These are phyloP conservation scores for Entomortierella beljakovae DNA, from an alignment of 192 early-diverging fungal genomes.

Conservation along the genomic window DNA sequence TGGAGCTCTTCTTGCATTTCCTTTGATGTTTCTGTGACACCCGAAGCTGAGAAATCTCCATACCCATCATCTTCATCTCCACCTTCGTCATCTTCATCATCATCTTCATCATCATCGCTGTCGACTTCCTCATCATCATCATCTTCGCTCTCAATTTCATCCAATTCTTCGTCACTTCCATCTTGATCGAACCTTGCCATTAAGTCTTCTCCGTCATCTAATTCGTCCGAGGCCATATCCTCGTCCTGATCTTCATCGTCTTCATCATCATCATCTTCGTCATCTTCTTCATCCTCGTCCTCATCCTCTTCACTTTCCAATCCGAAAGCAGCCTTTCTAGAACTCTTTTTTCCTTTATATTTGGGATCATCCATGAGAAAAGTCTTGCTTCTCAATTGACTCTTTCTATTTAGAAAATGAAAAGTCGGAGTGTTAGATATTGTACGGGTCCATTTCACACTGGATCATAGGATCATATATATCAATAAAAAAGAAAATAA, in stretches of 20 bases:
- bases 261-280: conserved; percentile 50
- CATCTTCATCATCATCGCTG: conserved; percentile 54
- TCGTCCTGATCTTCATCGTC: conserved; percentile 60
- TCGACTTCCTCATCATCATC: conserved; percentile 43
- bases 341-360: conserved; percentile 75
- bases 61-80: conserved; percentile 60
- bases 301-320: conserved; percentile 58
- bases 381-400: conserved; percentile 66
- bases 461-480: no score
- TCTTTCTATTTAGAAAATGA: conserved; percentile 58
- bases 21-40: conserved; percentile 47
- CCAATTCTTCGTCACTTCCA: conserved; percentile 45
- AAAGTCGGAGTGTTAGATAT: background rate
- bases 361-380: conserved; percentile 78
- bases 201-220: conserved; percentile 62
- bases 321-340: conserved; percentile 72
- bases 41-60: conserved; percentile 27
- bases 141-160: conserved; percentile 37
- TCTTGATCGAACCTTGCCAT: conserved; percentile 57
- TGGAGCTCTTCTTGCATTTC: conserved; percentile 71
- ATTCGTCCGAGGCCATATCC: conserved; percentile 35
- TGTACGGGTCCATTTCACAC: no score
- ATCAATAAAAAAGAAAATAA: no score
- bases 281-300: conserved; percentile 54
- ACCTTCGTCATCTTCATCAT: conserved; percentile 47